These are phyloP conservation scores for Pleurotus eryngii DNA, from an alignment of 768 basidiomycete species.

Conservation along the genomic window DNA sequence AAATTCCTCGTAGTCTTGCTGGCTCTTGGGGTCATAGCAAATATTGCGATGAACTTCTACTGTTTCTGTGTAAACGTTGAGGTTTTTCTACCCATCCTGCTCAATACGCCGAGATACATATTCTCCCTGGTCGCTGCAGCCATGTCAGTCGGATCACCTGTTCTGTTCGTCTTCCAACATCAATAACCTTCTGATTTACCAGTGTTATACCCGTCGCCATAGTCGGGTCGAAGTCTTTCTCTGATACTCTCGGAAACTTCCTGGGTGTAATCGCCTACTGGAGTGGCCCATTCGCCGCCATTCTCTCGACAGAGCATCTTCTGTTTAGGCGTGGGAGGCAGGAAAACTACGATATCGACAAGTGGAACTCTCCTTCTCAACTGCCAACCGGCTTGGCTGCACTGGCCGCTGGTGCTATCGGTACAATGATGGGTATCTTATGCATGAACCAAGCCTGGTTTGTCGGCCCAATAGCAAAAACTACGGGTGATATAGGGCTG, in stretches of 20 bases:
- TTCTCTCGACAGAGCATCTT: conserved; percentile 65
- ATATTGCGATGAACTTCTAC: conserved; percentile 10
- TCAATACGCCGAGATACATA: conserved; percentile 63
- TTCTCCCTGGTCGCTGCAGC: conserved; percentile 63
- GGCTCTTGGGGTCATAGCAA: conserved; percentile 54
- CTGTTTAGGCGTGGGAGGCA: conserved; percentile 54
- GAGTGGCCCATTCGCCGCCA: conserved; percentile 53
- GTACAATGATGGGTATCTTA: conserved; percentile 57
- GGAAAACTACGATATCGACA: conserved; percentile 40
- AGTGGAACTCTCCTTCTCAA: conserved; percentile 51
- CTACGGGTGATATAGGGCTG: conserved; percentile 71
- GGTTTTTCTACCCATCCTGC: conserved; percentile 23
- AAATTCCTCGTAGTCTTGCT: conserved; percentile 72
- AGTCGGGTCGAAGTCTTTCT: conserved; percentile 66
- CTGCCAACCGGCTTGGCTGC: conserved; percentile 68
- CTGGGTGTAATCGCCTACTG: conserved; percentile 57
- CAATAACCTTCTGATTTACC: neutral
- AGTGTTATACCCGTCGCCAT: conserved; percentile 70
- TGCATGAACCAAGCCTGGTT: conserved; percentile 74
- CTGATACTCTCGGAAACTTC: conserved; percentile 58
- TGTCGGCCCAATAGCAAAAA: conserved; percentile 60
- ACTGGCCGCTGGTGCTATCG: conserved; percentile 42
- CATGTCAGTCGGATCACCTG: conserved; percentile 42
- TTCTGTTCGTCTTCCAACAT: neutral
- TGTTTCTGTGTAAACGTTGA: conserved; percentile 9